Conservation (phyloP, 768 basidiomycete species). For the Lenzites betulinus region DNA sequence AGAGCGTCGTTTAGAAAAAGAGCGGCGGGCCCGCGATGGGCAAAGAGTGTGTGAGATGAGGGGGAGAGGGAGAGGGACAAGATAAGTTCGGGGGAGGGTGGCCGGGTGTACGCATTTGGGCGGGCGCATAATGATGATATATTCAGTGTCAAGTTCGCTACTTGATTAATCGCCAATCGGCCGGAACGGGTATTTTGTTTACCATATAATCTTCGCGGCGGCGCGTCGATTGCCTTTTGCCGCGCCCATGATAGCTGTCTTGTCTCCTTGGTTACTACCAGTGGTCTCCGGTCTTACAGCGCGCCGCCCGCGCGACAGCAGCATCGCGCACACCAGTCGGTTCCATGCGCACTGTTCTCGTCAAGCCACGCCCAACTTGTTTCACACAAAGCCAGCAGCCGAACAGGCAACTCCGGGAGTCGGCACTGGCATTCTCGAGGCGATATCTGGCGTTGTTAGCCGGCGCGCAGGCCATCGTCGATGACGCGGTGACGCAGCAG, state of each 20-base stretch:
- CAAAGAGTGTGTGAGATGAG: constrained; percentile 2
- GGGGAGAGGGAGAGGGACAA: constrained; percentile 4
- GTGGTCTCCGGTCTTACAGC: no score
- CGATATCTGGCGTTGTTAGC: no score
- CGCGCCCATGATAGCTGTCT: constrained; percentile 1
- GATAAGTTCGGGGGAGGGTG: constrained; percentile 5
- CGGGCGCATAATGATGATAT: background rate
- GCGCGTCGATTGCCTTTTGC: constrained; percentile 8
- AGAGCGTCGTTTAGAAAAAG: constrained; percentile 20
- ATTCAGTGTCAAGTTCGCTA: background rate
- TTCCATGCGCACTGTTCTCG: no score
- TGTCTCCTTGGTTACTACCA: constrained; percentile 1
- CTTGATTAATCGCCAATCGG: constrained; percentile 7
- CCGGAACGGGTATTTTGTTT: constrained; percentile 2
- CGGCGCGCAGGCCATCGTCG: no score
- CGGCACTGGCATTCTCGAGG: no score
- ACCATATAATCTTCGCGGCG: background rate
- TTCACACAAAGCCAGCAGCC: no score
- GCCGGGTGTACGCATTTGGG: background rate
- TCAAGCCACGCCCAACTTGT: no score
- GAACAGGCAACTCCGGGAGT: no score
- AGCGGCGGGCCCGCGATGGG: constrained; percentile 21
- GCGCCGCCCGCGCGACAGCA: no score
- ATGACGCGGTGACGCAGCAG: no score
- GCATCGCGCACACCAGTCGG: no score